Conservation (phyloP, 148 eudicot genomes). For the Suaeda aralocaspica region DNA sequence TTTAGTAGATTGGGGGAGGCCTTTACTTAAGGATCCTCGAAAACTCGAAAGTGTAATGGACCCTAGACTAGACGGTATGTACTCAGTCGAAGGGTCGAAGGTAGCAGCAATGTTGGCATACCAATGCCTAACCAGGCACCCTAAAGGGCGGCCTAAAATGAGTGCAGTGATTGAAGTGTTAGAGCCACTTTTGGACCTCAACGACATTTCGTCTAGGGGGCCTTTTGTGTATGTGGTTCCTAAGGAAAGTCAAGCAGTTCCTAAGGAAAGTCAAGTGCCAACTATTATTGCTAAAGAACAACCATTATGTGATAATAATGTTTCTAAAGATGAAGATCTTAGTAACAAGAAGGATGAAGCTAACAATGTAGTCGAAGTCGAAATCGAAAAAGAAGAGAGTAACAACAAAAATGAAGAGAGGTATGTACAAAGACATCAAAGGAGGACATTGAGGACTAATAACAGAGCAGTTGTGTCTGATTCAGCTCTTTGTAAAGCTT, state of each 20-base stretch:
- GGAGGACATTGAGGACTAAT: slow-evolving; percentile 15
- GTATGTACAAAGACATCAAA: slow-evolving; percentile 4
- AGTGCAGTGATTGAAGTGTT: slow-evolving; percentile 37
- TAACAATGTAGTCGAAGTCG: neutral
- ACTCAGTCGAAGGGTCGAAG: slow-evolving; percentile 52
- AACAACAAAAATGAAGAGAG: neutral
- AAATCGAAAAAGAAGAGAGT: slow-evolving; percentile 10
- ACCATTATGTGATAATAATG: slow-evolving; percentile 9
- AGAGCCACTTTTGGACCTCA: slow-evolving; percentile 38
- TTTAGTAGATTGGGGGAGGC: slow-evolving; percentile 63
- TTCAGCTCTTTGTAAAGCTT: slow-evolving; percentile 22
- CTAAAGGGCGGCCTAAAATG: slow-evolving; percentile 56
- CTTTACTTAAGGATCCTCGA: slow-evolving; percentile 45
- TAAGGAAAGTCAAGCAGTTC: slow-evolving; percentile 1
- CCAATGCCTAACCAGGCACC: slow-evolving; percentile 49
- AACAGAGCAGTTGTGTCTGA: slow-evolving; percentile 31
- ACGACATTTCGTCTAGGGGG: slow-evolving; percentile 35
- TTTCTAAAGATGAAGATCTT: neutral
- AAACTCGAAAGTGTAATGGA: slow-evolving; percentile 54
- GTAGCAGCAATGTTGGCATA: slow-evolving; percentile 54
- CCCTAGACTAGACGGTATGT: slow-evolving; percentile 59
- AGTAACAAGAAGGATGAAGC: neutral
- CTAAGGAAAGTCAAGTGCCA: too few species aligned
- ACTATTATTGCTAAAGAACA: neutral
- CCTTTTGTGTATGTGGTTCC: slow-evolving; percentile 46